A percentile compares a stretch with the other conserved stretches of the same genome.
These are phyloP conservation scores for Berkeleyomyces basicola DNA, from an alignment of 2,329 filamentous ascomycete species.

Conservation along the genomic window DNA sequence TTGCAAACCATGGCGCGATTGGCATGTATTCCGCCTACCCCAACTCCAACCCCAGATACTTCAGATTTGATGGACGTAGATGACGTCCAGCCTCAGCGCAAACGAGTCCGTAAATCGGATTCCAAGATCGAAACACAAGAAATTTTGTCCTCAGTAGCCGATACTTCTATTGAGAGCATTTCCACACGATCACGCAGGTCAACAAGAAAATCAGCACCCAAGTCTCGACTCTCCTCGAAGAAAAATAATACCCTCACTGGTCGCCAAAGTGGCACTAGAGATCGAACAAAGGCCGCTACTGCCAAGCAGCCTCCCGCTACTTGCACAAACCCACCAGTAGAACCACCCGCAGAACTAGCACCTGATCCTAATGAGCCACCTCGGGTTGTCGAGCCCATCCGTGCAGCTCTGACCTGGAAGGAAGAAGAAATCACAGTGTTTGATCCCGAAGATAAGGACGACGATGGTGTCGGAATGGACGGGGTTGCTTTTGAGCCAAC, in stretches of 20 bases:
- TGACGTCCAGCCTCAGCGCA: not conserved
- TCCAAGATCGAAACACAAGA: not conserved
- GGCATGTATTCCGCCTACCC: conserved; percentile 2
- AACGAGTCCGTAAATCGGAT: not conserved
- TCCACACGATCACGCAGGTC: conserved; percentile 5
- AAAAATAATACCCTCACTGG: not conserved
- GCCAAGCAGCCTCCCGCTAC: not conserved
- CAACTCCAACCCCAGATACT: not conserved
- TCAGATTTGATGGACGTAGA: conserved; percentile 10
- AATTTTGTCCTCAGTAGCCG: not conserved
- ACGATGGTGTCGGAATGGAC: conserved; percentile 51
- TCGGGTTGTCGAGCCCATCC: conserved; percentile 34
- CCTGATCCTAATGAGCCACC: conserved; percentile 2
- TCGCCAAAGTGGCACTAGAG: not conserved
- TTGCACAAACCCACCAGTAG: not conserved
- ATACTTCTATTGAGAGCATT: not conserved
- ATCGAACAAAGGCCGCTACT: not conserved
- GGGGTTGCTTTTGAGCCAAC: conserved; percentile 51
- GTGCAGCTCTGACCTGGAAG: conserved; percentile 48
- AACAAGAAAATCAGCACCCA: not conserved
- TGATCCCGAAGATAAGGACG: conserved; percentile 46
- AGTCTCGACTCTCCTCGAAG: not conserved
- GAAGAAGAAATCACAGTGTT: conserved; percentile 53
- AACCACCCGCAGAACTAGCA: not conserved
- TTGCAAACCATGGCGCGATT: conserved; percentile 9